Base-by-base conservation (phyloP, 306 rosid genomes). In the Cicer bijugum region DNA sequence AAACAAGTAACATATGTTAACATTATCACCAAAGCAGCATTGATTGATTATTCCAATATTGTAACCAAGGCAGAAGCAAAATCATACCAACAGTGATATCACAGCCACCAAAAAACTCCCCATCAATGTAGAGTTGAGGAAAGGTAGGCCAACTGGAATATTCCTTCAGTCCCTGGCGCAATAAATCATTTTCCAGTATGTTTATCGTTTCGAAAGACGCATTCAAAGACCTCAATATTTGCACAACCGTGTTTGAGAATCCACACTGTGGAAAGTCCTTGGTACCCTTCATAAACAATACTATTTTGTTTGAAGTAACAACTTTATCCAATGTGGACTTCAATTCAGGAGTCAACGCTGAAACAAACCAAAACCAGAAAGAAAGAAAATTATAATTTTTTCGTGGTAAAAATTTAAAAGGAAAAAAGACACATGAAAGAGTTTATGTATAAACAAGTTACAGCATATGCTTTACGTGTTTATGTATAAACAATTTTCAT, bases 41-140 rank as follows among this genome's bases (percentile, higher is more conserved):
- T 40, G 39, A 71, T 14, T 20, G 50, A 44, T 28, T 1, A 23
- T 6, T 28, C 19, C 37, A 78, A 14, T 20, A 51, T 14, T 33
- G 71, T 12, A 33, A 75, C 47, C 8, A 58, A 8, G 66, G 43
- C 7, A n/a, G 58, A 39, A 12, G 47, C 55, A 67, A 56, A 64
- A 55, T 61, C 45, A 79, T 85, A 94, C 99, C 99, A 44, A 94
- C 86, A 71, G 99, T 90, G 84, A 94, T 91, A 85, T 94, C 99
- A 80, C 97, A 91, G 57, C 99, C 99, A 73, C 99, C 99, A 67
- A 94, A 89, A 76, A 94, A 94, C 86, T 94, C 97, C 82, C 99
- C 99, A 2, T 91, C 99, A 44, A 94, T 82, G 78, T 91, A 94
- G 48, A 94, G 93, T 69, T 91, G 99, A 79, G 99, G 99, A 81